Base-by-base conservation (phyloP, 345 rosid species). In the Hibiscus mutabilis region DNA sequence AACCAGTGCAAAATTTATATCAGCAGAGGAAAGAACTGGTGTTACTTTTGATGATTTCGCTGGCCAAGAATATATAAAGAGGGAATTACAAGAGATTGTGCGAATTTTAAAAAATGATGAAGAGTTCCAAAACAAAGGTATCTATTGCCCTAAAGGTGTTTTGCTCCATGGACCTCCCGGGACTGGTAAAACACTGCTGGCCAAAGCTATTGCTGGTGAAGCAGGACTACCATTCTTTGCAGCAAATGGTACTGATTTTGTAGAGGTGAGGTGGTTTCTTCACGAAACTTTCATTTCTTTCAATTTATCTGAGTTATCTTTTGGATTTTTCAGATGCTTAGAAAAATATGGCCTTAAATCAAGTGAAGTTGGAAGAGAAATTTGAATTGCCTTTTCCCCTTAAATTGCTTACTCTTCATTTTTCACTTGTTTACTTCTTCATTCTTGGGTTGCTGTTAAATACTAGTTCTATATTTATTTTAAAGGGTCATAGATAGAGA, bases 131-230 rank as follows among this genome's bases (percentile, higher is more conserved):
- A 81, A 89, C 66, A 94, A 86, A 82, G 98, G 97, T 56, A 94
- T 94, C 68, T 91, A 89, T 73, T 91, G 98, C 82, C 98, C 98
- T 1, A 91, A 91, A 89, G 98, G 98, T 74, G 96, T 94, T 56
- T 92, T 94, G 71, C 96, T 94, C 61, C 91, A 94, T 75, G 98
- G 98, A 22, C 97, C 98, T 70, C 97, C 98, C 18, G 98, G 97
- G 76, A 94, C 98, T 37, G 98, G 98, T 66, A 91, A 94, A 85
- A 94, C 98, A 31, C 84, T 94, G 73, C 81, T 94, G 70, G 98
- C 98, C 66, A 94, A 91, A 85, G 98, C 98, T 72, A 94, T 94
- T 86, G 98, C 97, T 33, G 98, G 98, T 76, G 98, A 94, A 89
- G 96, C 98, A 60, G 98, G 97, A 66, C 82, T 91, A 40, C 98